Percentiles rank a stretch among this genome's conserved stretches.
Evolutionary conservation across 2,329 filamentous ascomycete genomes (phyloP).

Genomic region (Coniochaeta prunicola): DNA sequence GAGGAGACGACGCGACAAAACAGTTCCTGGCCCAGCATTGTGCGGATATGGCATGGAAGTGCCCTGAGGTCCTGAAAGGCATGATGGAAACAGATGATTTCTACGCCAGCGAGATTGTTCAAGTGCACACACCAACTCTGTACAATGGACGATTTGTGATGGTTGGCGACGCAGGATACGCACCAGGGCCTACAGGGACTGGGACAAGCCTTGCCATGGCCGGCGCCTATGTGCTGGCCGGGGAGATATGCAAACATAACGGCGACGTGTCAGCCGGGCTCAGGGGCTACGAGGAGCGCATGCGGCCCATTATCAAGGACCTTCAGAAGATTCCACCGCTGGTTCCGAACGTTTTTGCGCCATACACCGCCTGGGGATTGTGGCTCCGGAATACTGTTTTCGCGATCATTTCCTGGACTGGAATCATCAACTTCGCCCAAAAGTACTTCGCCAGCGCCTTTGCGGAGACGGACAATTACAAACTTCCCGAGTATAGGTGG

Average conservation of each 20-base stretch:
- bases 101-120: slow-evolving; percentile 28
- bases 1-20: slow-evolving; percentile 26
- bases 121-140: slow-evolving; percentile 30
- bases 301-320: slow-evolving; percentile 26
- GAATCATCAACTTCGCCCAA: slow-evolving; percentile 21
- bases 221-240: slow-evolving; percentile 38
- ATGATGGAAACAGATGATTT: slow-evolving; percentile 28
- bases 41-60: slow-evolving; percentile 32
- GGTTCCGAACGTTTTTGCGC: slow-evolving; percentile 27
- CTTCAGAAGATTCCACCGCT: slow-evolving; percentile 23
- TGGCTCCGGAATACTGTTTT: slow-evolving; percentile 36
- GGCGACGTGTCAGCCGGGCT: slow-evolving; percentile 24
- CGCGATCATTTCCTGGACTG: slow-evolving; percentile 28
- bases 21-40: slow-evolving; percentile 19
- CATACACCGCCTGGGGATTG: slow-evolving; percentile 36
- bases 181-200: slow-evolving; percentile 30
- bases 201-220: slow-evolving; percentile 31
- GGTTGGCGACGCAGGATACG: slow-evolving; percentile 35
- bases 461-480: slow-evolving; percentile 20
- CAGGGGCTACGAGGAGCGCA: slow-evolving; percentile 24
- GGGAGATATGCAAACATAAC: slow-evolving; percentile 26
- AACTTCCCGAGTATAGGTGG: slow-evolving; percentile 29
- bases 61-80: slow-evolving; percentile 25
- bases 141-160: slow-evolving; percentile 27
- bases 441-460: slow-evolving; percentile 23